These are phyloP conservation scores for Juglanconis oblonga DNA, from an alignment of 2,329 filamentous ascomycete genomes.

Conservation along the genomic window DNA sequence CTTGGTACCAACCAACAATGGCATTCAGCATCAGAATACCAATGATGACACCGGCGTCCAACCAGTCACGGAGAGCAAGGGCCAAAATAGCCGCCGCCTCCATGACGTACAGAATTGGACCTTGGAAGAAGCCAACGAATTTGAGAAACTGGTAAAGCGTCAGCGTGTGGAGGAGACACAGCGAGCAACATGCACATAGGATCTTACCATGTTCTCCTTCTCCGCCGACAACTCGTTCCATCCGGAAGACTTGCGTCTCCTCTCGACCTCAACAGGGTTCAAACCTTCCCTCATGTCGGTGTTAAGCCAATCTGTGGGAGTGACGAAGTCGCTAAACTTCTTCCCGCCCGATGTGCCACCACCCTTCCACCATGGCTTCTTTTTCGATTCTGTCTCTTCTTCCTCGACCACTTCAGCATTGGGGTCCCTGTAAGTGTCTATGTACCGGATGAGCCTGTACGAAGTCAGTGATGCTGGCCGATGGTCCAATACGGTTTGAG, in stretches of 20 bases:
- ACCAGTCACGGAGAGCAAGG: constrained; percentile 72
- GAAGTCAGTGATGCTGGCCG: neutral
- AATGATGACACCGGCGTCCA: constrained; percentile 75
- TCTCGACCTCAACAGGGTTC: constrained; percentile 55
- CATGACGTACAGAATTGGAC: constrained; percentile 78
- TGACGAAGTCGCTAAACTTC: constrained; percentile 33
- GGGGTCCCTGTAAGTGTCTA: constrained; percentile 37
- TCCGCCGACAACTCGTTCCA: constrained; percentile 72
- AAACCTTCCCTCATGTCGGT: constrained; percentile 67
- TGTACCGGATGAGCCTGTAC: constrained; percentile 27
- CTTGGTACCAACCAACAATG: constrained; percentile 75
- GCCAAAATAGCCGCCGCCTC: constrained; percentile 72
- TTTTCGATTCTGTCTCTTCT: constrained; percentile 28
- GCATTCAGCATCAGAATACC: constrained; percentile 74
- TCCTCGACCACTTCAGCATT: constrained; percentile 27
- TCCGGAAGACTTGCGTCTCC: constrained; percentile 62
- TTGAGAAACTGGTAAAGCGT: constrained; percentile 49
- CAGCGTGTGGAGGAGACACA: neutral
- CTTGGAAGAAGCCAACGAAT: constrained; percentile 73
- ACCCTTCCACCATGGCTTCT: constrained; percentile 35
- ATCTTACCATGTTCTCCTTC: constrained; percentile 64
- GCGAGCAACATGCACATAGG: neutral
- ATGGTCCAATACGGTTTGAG: neutral
- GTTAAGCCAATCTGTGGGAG: constrained; percentile 67
- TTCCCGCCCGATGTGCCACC: constrained; percentile 25